A percentile compares a stretch with the other conserved stretches of the same genome.
These are phyloP conservation scores for Neurospora hispaniola DNA, from an alignment of 495 filamentous ascomycete genomes.

Conservation along the genomic window DNA sequence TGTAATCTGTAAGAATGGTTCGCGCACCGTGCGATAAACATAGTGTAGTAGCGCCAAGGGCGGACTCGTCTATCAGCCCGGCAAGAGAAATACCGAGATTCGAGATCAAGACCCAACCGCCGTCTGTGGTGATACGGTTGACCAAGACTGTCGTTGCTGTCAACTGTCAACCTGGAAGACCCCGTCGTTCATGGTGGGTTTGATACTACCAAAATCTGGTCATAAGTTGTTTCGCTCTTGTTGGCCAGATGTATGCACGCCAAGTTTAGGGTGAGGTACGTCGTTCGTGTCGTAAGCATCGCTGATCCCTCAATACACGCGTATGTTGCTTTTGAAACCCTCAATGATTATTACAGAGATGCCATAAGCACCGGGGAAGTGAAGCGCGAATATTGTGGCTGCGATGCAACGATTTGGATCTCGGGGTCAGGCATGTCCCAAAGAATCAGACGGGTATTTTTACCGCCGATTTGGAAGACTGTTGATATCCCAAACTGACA, in stretches of 20 bases:
- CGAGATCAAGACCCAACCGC: background rate
- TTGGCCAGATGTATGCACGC: background rate
- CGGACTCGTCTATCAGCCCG: background rate
- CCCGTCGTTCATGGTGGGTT: background rate
- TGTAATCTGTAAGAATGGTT: background rate
- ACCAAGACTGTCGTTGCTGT: background rate
- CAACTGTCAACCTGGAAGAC: background rate
- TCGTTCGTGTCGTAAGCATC: background rate
- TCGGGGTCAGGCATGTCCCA: background rate
- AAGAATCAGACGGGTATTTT: background rate
- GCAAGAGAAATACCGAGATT: background rate
- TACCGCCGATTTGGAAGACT: background rate
- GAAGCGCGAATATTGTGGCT: background rate
- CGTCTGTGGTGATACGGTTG: background rate
- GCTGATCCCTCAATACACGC: background rate
- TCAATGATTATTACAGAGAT: background rate
- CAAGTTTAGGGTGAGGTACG: background rate
- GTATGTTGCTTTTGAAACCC: background rate
- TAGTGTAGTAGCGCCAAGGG: background rate
- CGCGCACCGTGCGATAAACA: background rate
- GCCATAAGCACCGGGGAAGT: background rate
- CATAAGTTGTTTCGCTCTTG: background rate
- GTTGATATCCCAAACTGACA: background rate
- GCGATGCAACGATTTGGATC: background rate
- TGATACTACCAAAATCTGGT: background rate